A percentile compares a stretch with the other conserved stretches of the same genome.
These are phyloP conservation scores for Coemansia sp. DNA, from an alignment of 192 early-diverging fungal species.

Conservation along the genomic window DNA sequence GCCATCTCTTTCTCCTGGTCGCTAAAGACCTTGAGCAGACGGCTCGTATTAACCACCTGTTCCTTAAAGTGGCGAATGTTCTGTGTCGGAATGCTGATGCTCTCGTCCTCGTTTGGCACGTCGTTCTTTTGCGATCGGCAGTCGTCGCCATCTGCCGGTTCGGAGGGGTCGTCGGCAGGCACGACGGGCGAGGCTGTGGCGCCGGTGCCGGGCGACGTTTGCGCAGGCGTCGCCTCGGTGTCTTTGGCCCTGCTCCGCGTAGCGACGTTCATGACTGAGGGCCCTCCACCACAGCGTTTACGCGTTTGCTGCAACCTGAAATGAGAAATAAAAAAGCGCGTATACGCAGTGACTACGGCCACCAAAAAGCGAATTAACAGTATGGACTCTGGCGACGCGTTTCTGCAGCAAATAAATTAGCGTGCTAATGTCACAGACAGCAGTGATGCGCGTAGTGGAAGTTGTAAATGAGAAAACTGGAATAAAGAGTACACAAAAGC, in stretches of 20 bases:
- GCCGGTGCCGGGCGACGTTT: background rate
- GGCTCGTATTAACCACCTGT: conserved; percentile 51
- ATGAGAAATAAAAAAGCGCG: conserved; percentile 1
- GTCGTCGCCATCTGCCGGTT: background rate
- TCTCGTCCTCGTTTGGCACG: conserved; percentile 4
- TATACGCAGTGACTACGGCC: too few species aligned
- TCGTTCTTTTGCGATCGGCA: background rate
- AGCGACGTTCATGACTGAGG: conserved; percentile 33
- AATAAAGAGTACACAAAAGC: background rate
- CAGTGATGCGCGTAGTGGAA: too few species aligned
- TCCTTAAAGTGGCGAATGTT: conserved; percentile 53
- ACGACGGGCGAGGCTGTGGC: background rate
- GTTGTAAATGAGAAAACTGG: background rate
- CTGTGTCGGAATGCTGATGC: conserved; percentile 37
- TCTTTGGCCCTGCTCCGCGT: conserved; percentile 35
- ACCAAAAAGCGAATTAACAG: too few species aligned
- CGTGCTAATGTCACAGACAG: too few species aligned
- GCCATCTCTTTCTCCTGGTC: conserved; percentile 53
- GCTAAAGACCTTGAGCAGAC: conserved; percentile 46
- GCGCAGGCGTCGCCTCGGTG: conserved; percentile 14
- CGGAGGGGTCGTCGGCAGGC: background rate
- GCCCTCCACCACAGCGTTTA: background rate
- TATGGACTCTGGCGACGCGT: too few species aligned
- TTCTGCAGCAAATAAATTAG: too few species aligned
- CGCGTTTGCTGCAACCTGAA: conserved; percentile 5